phyloP scores from a whole-genome alignment of 805 yeast genomes.

The Maudiozyma turicensis region DNA sequence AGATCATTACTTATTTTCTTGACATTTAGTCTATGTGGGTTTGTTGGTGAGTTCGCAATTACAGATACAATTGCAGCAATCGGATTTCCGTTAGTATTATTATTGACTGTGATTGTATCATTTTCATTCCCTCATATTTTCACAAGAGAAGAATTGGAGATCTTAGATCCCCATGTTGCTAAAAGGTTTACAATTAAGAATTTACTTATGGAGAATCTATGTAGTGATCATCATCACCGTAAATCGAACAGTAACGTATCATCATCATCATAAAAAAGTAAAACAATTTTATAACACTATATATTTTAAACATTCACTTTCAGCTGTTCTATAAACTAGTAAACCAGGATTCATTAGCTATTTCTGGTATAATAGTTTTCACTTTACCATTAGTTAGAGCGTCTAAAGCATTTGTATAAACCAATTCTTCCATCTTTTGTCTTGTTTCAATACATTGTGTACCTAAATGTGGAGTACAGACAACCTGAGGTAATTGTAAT shows the following conservation, averaged over 20 bases:
- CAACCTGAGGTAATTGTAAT: constrained; percentile 53
- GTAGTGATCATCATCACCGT: background rate
- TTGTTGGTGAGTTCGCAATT: constrained; percentile 73
- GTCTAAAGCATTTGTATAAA: constrained; percentile 55
- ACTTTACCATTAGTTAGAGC: constrained; percentile 60
- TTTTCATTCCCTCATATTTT: constrained; percentile 55
- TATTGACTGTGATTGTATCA: constrained; percentile 54
- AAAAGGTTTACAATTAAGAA: constrained; percentile 46
- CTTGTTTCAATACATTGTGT: constrained; percentile 70
- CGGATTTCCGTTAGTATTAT: constrained; percentile 82
- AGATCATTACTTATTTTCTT: constrained; percentile 44
- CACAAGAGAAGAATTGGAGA: constrained; percentile 45
- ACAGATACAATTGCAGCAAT: constrained; percentile 85
- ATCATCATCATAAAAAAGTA: background rate
- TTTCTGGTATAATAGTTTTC: constrained; percentile 73
- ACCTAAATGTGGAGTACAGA: constrained; percentile 84
- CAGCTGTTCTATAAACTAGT: background rate
- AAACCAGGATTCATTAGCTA: constrained; percentile 30
- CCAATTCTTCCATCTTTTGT: constrained; percentile 70
- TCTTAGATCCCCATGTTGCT: constrained; percentile 60
- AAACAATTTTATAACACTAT: too few species aligned
- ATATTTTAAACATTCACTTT: too few species aligned
- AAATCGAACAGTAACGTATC: background rate
- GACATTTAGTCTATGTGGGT: constrained; percentile 51
- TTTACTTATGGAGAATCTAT: constrained; percentile 21